Evolutionary conservation across 768 basidiomycete species (phyloP), one percentile per base, ranked within the genome.

Genomic region (Collybia sp.): DNA sequence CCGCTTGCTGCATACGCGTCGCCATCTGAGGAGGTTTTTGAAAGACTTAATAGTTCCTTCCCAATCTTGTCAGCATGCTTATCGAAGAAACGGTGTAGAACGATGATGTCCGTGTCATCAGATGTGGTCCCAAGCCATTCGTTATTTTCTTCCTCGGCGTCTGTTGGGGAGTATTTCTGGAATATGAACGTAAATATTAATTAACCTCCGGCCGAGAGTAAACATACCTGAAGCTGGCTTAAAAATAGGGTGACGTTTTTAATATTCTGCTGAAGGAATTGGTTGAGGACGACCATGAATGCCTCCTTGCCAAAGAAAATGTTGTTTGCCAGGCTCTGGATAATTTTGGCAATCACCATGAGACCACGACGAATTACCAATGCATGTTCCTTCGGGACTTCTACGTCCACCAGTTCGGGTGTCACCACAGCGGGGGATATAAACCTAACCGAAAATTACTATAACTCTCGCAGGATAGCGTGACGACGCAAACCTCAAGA

Each of bases 301-400:
- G 82, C 78, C 56, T 95, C 93, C 62, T 93, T 93, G 10, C 88
- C 90, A 54, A 95, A 95, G 57, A 90, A 82, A 41, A 94, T 85
- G 54, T 96, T 95, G 66, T 96, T 97, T 15, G 93, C 93, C 25
- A 96, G 66, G 57, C 91, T 93, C 64, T 95, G 93, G 39, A 96
- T 83, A 46, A 94, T 83, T 67, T 94, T 96, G 37, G 91, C 88
- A 51, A 96, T 85, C 40, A 88, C 70, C 74, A 89, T 84, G 12
- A 95, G 70, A 13, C 89, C 92, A 35, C 87, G 81, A 13, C 88
- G 83, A 43, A 88, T 73, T 20, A 76, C 71, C 1, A 55, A 55
- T 34, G 72, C 67, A 32, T 76, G 72, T 32, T 84, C 85, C 48
- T 75, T 73, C 0, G 88, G 86, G 0, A 91, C 58, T 50, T 90